Percentiles rank a stretch among this genome's conserved stretches.
Evolutionary conservation across 768 basidiomycete species (phyloP).

Genomic region (Panaeolus cyanescens): DNA sequence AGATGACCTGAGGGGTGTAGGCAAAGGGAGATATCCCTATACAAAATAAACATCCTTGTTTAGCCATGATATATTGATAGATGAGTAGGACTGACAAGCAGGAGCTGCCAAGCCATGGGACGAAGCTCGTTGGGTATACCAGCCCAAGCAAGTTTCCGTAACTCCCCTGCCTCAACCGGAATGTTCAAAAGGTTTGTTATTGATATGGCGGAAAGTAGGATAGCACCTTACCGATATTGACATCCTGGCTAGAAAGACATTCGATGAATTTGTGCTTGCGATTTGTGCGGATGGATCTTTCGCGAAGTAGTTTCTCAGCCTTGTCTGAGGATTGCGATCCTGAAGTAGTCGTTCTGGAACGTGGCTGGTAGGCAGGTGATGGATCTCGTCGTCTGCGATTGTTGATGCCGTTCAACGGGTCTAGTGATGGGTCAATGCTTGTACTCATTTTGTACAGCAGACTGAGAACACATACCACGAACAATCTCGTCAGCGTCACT

Average conservation of each 20-base stretch:
- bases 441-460: background rate
- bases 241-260: conserved; percentile 73
- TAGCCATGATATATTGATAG: conserved; percentile 4
- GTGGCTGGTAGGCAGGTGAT: conserved; percentile 27
- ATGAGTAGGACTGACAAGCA: conserved; percentile 64
- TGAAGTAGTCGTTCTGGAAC: conserved; percentile 22
- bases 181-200: conserved; percentile 1
- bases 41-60: conserved; percentile 7
- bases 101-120: conserved; percentile 91
- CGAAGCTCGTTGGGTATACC: conserved; percentile 88
- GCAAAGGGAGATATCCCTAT: conserved; percentile 92
- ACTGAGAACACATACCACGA: conserved; percentile 54
- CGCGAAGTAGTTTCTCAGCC: conserved; percentile 65
- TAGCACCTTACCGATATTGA: conserved; percentile 71
- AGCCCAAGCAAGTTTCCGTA: conserved; percentile 93
- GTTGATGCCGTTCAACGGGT: conserved; percentile 60
- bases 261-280: conserved; percentile 81
- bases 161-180: conserved; percentile 53
- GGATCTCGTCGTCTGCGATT: conserved; percentile 43
- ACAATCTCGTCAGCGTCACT: conserved; percentile 76
- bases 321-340: conserved; percentile 36
- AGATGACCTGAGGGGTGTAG: conserved; percentile 68
- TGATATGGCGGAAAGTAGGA: background rate
- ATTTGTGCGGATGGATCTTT: conserved; percentile 78
- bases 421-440: conserved; percentile 26